Evolutionary conservation across 1,284 basidiomycete species (phyloP).

Genomic region (Prillingera fragicola): DNA sequence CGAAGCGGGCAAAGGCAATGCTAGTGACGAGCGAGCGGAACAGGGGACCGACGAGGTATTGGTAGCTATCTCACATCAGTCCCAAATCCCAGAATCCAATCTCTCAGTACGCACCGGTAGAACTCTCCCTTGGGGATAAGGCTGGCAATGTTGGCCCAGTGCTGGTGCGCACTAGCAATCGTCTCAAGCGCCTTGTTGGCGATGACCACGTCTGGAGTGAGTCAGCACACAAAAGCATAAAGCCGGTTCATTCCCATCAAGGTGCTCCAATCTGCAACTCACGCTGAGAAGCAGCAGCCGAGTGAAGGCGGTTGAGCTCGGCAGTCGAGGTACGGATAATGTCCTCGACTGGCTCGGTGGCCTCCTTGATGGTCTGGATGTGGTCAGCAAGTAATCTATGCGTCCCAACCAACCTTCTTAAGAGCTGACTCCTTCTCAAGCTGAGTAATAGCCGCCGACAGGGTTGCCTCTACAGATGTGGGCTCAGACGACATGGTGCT

Average conservation of each 20-base stretch:
- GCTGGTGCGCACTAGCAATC: constrained; percentile 23
- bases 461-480: constrained; percentile 22
- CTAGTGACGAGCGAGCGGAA: constrained; percentile 40
- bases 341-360: constrained; percentile 44
- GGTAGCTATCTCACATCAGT: constrained; percentile 30
- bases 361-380: constrained; percentile 39
- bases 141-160: constrained; percentile 36
- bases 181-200: constrained; percentile 34
- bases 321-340: constrained; percentile 35
- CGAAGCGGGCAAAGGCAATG: constrained; percentile 42
- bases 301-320: constrained; percentile 44
- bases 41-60: constrained; percentile 37
- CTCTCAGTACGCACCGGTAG: constrained; percentile 30
- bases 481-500: constrained; percentile 7
- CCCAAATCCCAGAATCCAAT: neutral
- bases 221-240: no score
- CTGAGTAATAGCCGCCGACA: constrained; percentile 35
- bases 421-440: constrained; percentile 43
- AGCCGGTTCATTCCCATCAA: no score
- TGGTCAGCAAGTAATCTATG: neutral
- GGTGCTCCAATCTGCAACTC: no score
- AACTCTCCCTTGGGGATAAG: constrained; percentile 46
- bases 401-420: constrained; percentile 36
- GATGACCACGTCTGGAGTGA: constrained; percentile 33
- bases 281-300: constrained; percentile 37